These are phyloP conservation scores for Phytophthora pisi DNA, from an alignment of 352 stramenopile genomes.

Conservation along the genomic window DNA sequence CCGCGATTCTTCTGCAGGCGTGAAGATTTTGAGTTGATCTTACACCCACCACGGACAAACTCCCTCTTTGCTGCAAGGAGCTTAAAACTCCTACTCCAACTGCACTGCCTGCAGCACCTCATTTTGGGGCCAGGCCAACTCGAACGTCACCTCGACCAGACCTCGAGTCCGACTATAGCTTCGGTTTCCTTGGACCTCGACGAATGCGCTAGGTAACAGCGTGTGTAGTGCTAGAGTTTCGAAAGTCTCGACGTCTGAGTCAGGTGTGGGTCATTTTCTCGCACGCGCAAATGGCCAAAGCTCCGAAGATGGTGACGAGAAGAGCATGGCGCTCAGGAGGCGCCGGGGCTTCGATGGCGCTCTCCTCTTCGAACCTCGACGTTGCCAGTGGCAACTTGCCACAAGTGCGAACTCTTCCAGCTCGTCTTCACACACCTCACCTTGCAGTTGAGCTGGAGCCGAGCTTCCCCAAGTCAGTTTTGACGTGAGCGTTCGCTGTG, in stretches of 20 bases:
- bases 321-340: background rate
- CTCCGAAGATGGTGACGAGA: background rate
- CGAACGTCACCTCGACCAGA: conserved; percentile 52
- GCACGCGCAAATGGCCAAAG: background rate
- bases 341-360: conserved; percentile 15
- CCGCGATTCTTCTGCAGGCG: too few relatives aligned
- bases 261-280: background rate
- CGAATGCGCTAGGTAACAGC: background rate
- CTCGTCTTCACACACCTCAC: conserved; percentile 2
- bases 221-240: background rate
- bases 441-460: background rate
- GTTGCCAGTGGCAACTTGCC: conserved; percentile 7
- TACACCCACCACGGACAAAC: too few relatives aligned
- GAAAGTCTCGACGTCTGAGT: background rate
- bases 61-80: conserved; percentile 22
- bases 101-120: conserved; percentile 45
- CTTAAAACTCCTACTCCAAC: conserved; percentile 59
- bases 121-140: conserved; percentile 66
- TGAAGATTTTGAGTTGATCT: too few relatives aligned
- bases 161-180: conserved; percentile 31
- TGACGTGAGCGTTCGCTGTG: background rate
- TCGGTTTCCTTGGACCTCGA: conserved; percentile 25
- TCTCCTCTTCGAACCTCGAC: conserved; percentile 36
- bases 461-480: background rate
- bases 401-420: conserved; percentile 1